Base-by-base conservation (phyloP, 1,284 basidiomycete genomes). In the Apiotrichum akiyoshidainum region DNA sequence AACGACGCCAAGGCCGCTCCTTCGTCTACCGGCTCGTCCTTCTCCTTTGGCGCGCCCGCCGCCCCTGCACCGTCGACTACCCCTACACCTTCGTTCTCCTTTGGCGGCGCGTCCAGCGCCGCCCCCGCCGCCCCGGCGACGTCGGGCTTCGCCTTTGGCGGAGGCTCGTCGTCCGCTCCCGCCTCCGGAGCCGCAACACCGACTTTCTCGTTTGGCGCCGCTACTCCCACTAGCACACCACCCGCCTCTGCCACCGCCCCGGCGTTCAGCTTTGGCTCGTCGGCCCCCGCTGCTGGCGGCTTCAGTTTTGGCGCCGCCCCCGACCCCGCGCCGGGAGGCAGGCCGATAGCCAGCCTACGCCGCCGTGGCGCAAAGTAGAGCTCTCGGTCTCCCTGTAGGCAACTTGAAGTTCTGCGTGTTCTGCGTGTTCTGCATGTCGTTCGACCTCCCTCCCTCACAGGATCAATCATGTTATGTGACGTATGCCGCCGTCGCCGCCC, bases 181-280 rank as follows among this genome's bases (percentile, higher is more conserved):
- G 26, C 4, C 26, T 31, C 26, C 26, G 26, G 26, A 31, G 26
- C 26, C 26, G 26, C 26, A 7, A 31, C 26, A 31, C 26, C 26
- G 26, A 31, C 26, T 31, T 31, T 31, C 26, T 31, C 26, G 26
- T 31, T 31, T 7, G 26, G 26, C 26, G 26, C 26, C 26, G 26
- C 45, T 46, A 46, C 12, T 16, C 54, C 7, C 49, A 33, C 46
- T 22, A 14, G 26, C 16, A 21, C 46, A 13, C 14, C 46, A 37
- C 35, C 52, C 5, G 48, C 61, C 14, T 35, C 51, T 17, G 48
- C 47, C 22, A 45, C 64, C 14, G 41, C 56, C 31, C 45, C 65
- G 40, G 17, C 55, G 14, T 65, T 65, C 31, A 50, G 54, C 31
- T 59, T 60, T 22, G 50, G 57, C 31, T 35, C 34, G 7, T 41